A percentile compares a stretch with the other conserved stretches of the same genome.
Evolutionary conservation across 2,329 filamentous ascomycete genomes (phyloP).

Genomic region (Ilyonectria mors-panacis): DNA sequence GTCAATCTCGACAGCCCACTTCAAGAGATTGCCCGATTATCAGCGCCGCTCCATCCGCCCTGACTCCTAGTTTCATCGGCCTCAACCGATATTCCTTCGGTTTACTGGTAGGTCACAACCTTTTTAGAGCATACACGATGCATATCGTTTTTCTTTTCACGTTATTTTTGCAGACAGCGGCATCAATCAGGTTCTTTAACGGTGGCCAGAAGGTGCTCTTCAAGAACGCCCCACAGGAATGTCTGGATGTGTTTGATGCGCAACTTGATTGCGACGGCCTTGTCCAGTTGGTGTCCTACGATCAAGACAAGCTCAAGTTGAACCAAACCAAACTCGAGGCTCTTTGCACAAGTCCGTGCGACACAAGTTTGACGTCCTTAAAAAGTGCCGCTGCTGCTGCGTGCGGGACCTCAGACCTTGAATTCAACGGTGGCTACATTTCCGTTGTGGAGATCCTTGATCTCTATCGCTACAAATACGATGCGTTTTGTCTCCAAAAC

Average conservation of each 20-base stretch:
- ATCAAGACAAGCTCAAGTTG: not conserved
- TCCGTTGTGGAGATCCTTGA: not conserved
- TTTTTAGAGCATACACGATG: not conserved
- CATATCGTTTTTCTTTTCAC: not conserved
- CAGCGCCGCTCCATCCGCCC: not conserved
- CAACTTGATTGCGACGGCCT: not conserved
- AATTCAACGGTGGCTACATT: conserved; percentile 1
- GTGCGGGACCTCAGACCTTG: not conserved
- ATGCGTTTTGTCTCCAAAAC: not conserved
- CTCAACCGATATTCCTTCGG: not conserved
- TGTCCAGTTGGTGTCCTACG: not conserved
- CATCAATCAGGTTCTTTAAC: not conserved
- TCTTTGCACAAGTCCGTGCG: not conserved
- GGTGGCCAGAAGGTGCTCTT: conserved; percentile 2
- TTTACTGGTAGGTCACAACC: not conserved
- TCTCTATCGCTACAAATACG: conserved; percentile 4
- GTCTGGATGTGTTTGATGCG: not conserved
- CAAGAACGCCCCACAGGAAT: not conserved
- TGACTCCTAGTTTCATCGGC: not conserved
- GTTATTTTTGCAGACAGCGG: not conserved
- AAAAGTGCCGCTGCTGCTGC: not conserved
- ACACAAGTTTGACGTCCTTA: not conserved
- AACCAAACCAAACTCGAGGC: not conserved
- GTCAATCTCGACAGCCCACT: not conserved
- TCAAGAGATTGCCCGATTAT: not conserved